Base-by-base conservation (phyloP, 2,329 filamentous ascomycete genomes). In the Pseudogymnoascus sp. region DNA sequence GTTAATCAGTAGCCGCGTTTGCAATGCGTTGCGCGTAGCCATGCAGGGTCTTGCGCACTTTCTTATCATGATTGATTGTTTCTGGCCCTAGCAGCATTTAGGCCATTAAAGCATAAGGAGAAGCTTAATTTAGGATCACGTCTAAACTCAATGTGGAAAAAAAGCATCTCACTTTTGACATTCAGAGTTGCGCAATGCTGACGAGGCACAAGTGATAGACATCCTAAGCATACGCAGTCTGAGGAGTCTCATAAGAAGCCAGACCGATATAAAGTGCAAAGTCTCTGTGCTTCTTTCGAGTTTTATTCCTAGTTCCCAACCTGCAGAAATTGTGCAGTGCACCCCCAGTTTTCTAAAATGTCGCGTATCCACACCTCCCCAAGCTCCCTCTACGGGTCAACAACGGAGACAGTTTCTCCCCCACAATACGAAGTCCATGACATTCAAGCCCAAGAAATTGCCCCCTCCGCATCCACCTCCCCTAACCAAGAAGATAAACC, bases 401-500 rank as follows among this genome's bases (percentile, higher is more conserved):
- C 36, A 39, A 39, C 36, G 36, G 36, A 39, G 36, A 39, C 36
- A 39, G 36, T n/a, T 39, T 6, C 36, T n/a, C 36, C 36, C 36
- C 36, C 36, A 39, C 36, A 39, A 3, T 39, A 39, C 13, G 14
- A 39, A 39, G 36, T n/a, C 36, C 36, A 39, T 7, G 36, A n/a
- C 36, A 39, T n/a, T 39, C 14, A 39, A 39, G 13, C 36, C 36
- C 36, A 39, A 11, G 14, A 36, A 14, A 36, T 13, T 14, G 34
- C 2, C 34, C 34, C 34, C 34, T 36, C 34, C 11, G 34, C 34
- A 36, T 36, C 13, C 36, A 39, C 14, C 36, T 10, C 14, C 36
- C 14, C 14, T 10, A n/a, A 28, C 11, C 54, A n/a, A 16, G 25
- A 28, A 34, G 13, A 60, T 14, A 65, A 63, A 36, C 66, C 66